Evolutionary conservation across 2,329 filamentous ascomycete species (phyloP).

Genomic region (Berkeleyomyces rouxiae): DNA sequence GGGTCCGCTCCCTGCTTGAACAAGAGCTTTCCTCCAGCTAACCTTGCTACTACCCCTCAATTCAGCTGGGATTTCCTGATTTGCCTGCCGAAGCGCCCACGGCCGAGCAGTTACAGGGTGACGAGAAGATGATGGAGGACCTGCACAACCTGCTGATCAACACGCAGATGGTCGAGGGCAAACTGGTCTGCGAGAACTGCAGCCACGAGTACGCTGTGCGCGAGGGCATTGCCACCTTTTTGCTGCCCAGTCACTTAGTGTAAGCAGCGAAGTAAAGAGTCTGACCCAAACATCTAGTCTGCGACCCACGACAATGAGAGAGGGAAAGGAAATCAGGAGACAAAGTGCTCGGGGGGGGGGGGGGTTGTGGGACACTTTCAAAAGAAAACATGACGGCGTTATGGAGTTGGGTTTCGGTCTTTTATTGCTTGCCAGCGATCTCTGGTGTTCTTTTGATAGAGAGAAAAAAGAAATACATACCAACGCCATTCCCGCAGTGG

Average conservation of each 20-base stretch:
- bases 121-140: slow-evolving; percentile 58
- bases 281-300: neutral
- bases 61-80: slow-evolving; percentile 68
- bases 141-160: slow-evolving; percentile 71
- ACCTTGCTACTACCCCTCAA: slow-evolving; percentile 26
- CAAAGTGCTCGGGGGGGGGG: neutral
- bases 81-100: slow-evolving; percentile 50
- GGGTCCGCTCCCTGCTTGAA: no score
- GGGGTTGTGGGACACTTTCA: neutral
- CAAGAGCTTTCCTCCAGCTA: neutral
- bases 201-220: slow-evolving; percentile 88
- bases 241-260: slow-evolving; percentile 83
- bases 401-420: neutral
- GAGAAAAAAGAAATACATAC: neutral
- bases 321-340: neutral
- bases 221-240: slow-evolving; percentile 91
- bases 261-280: slow-evolving; percentile 19
- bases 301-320: neutral
- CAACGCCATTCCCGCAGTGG: neutral
- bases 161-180: slow-evolving; percentile 78
- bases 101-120: slow-evolving; percentile 41
- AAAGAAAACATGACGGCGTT: neutral
- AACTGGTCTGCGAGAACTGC: slow-evolving; percentile 78
- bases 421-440: neutral
- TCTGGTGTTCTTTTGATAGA: neutral